These are phyloP conservation scores for Pochonia chlamydosporia DNA, from an alignment of 2,329 filamentous ascomycete species.

Conservation along the genomic window DNA sequence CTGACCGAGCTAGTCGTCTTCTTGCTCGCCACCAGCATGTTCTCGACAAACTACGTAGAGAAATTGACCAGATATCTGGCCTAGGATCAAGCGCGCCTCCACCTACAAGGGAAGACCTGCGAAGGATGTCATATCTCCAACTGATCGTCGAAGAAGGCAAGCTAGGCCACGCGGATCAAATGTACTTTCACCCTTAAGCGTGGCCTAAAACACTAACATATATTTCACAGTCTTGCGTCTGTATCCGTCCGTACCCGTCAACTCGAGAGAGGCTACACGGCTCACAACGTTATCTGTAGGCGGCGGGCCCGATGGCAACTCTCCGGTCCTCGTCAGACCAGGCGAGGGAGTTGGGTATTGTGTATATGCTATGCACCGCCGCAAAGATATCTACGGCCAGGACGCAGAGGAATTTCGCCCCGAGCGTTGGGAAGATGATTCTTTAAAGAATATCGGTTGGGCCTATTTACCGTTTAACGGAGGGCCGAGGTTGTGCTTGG, in stretches of 20 bases:
- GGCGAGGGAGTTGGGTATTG: slow-evolving; percentile 23
- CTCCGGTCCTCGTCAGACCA: slow-evolving; percentile 23
- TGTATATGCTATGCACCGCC: slow-evolving; percentile 24
- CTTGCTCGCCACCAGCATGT: slow-evolving; percentile 10
- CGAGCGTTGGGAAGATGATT: slow-evolving; percentile 28
- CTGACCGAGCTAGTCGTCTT: slow-evolving; percentile 2
- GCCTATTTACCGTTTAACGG: slow-evolving; percentile 31
- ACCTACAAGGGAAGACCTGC: slow-evolving; percentile 10
- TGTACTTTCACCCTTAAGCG: background rate
- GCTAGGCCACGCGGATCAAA: too few relatives aligned
- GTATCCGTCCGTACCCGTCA: slow-evolving; percentile 27
- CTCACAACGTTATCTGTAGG: slow-evolving; percentile 29
- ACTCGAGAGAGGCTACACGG: slow-evolving; percentile 21
- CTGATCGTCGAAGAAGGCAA: slow-evolving; percentile 14
- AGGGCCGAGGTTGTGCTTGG: slow-evolving; percentile 29
- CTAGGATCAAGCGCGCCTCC: slow-evolving; percentile 5
- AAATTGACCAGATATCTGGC: slow-evolving; percentile 4
- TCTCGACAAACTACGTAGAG: slow-evolving; percentile 11
- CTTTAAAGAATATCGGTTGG: slow-evolving; percentile 20
- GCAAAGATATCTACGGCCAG: slow-evolving; percentile 27
- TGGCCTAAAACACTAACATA: background rate
- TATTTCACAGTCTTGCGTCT: slow-evolving; percentile 21
- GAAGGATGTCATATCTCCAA: slow-evolving; percentile 18
- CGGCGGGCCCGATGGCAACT: slow-evolving; percentile 26
- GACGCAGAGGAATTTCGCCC: slow-evolving; percentile 30